Evolutionary conservation across 2,329 filamentous ascomycete species (phyloP), one percentile per base, ranked within the genome.

Genomic region (Sphaerostilbella broomeana): DNA sequence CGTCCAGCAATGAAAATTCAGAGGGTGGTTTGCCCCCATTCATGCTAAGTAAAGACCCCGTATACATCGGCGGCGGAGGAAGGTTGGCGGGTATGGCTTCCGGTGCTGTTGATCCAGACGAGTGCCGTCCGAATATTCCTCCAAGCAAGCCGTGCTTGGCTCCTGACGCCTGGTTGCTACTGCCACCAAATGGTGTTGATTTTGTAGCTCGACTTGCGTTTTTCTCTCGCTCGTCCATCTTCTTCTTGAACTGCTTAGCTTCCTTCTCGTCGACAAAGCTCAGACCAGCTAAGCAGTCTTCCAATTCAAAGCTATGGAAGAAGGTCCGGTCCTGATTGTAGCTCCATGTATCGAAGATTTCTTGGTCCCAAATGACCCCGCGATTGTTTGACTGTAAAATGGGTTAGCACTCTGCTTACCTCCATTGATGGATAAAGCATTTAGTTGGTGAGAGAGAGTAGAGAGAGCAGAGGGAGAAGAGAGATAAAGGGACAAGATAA

Each of bases 261-360:
- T 98, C 92, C 64, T 95, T 97, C 69, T 97, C 92, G 61, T 97
- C 92, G 45, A 84, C 81, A 56, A 98, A 98, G 17, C 87, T 95
- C 44, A 98, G 68, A 1, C 82, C 92, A 5, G 88, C 92, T 45
- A 94, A 68, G 55, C 88, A 97, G 47, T 94, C 81, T 63, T 97
- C 89, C 40, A 95, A 75, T 67, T 98, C 92, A 59, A 98, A 98
- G 5, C 86, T 88, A 64, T 97, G 89, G 66, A 98, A 98, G 67
- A 95, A 98, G 44, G 86, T 90, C 46, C 92, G 82, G 61, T 98
- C 92, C 58, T 95, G 90, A 65, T 95, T 95, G 70, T 97, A 98
- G 47, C 74, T 72, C 73, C 94, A 97, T 35, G 80, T 81, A 52
- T 98, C 90, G 67, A 94, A 98, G 54, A 98, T 87, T 65, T 98